phyloP scores from a whole-genome alignment of 2,329 filamentous ascomycete species.

The Diaporthe australafricana region DNA sequence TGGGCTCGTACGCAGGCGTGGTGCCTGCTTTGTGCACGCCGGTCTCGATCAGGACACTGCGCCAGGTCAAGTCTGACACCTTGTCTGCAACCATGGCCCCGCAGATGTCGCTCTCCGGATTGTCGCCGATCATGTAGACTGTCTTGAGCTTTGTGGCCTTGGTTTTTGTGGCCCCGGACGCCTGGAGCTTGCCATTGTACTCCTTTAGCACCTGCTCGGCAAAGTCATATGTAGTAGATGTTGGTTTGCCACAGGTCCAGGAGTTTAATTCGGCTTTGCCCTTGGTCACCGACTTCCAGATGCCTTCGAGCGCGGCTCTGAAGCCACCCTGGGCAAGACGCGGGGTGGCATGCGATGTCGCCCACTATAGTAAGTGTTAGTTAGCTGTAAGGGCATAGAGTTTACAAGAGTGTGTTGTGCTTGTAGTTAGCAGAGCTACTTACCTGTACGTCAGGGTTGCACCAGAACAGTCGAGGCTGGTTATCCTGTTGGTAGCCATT shows the following conservation, averaged over 20 bases:
- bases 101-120: conserved; percentile 75
- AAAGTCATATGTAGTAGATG: conserved; percentile 71
- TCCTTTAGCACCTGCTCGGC: conserved; percentile 68
- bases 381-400: neutral
- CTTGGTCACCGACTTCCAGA: conserved; percentile 63
- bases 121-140: conserved; percentile 82
- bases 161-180: too few species aligned
- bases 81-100: conserved; percentile 59
- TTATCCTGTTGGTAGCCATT: conserved; percentile 62
- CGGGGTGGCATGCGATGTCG: conserved; percentile 72
- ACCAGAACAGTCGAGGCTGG: conserved; percentile 76
- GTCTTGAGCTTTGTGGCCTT: conserved; percentile 49
- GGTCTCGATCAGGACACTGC: conserved; percentile 74
- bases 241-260: conserved; percentile 75
- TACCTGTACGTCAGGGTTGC: conserved; percentile 73
- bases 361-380: conserved; percentile 58
- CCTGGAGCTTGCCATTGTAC: conserved; percentile 40
- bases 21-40: conserved; percentile 67
- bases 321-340: conserved; percentile 79
- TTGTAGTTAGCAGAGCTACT: neutral
- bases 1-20: conserved; percentile 64
- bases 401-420: rapidly evolving
- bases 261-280: conserved; percentile 61
- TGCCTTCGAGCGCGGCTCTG: conserved; percentile 70
- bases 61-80: conserved; percentile 67